These are phyloP conservation scores for Penicillium samsonianum DNA, from an alignment of 495 filamentous ascomycete species.

Conservation along the genomic window DNA sequence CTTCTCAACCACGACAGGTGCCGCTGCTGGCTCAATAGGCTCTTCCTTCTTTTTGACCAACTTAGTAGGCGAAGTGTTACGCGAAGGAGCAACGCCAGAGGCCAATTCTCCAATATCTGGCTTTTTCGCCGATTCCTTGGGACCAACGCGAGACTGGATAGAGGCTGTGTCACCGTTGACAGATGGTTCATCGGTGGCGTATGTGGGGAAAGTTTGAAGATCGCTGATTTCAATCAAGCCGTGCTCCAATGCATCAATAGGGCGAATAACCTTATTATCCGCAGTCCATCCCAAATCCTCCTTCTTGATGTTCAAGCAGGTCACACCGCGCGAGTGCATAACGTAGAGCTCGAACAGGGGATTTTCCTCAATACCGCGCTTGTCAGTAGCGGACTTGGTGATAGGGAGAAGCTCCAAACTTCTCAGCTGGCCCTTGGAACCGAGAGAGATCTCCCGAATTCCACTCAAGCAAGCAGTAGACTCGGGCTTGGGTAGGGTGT, in stretches of 20 bases:
- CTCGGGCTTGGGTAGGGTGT: constrained; percentile 75
- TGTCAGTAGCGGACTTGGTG: constrained; percentile 42
- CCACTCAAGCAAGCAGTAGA: constrained; percentile 96
- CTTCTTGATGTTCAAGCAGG: constrained; percentile 78
- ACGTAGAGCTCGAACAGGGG: constrained; percentile 89
- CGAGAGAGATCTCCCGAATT: constrained; percentile 89
- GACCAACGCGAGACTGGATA: constrained; percentile 34
- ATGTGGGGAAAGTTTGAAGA: constrained; percentile 47
- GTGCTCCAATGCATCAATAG: constrained; percentile 70
- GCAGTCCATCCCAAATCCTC: constrained; percentile 85
- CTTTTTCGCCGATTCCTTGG: constrained; percentile 46
- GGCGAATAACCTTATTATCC: constrained; percentile 78
- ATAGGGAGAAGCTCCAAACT: constrained; percentile 83
- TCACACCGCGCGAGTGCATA: constrained; percentile 95
- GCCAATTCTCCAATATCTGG: constrained; percentile 27
- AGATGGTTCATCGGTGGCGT: constrained; percentile 50
- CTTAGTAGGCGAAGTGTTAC: constrained; percentile 47
- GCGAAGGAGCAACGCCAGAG: constrained; percentile 36
- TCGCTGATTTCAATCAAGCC: constrained; percentile 57
- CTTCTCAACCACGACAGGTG: constrained; percentile 48
- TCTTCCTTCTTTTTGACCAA: constrained; percentile 50
- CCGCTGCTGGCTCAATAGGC: constrained; percentile 30
- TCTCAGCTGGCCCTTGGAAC: constrained; percentile 81
- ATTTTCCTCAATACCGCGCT: constrained; percentile 55
- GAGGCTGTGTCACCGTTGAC: constrained; percentile 50